A percentile compares a stretch with the other conserved stretches of the same genome.
Evolutionary conservation across 2,329 filamentous ascomycete species (phyloP).

Genomic region (Aureobasidium melanogenum): DNA sequence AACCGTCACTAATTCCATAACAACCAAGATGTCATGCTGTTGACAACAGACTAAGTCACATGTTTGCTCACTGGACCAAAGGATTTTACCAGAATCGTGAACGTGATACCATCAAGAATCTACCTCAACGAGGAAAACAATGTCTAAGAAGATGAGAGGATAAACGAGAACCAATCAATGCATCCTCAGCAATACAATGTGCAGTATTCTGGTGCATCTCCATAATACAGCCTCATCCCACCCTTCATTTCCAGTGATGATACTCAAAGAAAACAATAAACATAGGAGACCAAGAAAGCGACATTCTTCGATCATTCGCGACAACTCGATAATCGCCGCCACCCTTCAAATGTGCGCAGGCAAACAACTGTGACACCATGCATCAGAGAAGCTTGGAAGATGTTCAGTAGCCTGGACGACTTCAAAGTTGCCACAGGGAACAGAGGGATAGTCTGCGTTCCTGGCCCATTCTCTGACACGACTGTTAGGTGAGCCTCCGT

Average conservation of each 20-base stretch:
- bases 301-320: neutral
- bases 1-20: conserved; percentile 5
- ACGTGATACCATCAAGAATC: neutral
- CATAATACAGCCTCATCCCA: neutral
- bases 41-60: neutral
- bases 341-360: neutral
- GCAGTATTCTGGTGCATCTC: neutral
- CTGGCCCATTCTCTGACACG: conserved; percentile 10
- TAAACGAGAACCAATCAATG: neutral
- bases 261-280: neutral
- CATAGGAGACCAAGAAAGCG: neutral
- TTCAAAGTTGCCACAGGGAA: conserved; percentile 14
- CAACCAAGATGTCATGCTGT: neutral
- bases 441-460: neutral
- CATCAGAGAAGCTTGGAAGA: neutral
- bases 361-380: conserved; percentile 13
- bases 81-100: neutral
- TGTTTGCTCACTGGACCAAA: neutral
- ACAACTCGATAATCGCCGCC: neutral
- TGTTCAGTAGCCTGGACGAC: conserved; percentile 13
- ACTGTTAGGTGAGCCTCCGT: neutral
- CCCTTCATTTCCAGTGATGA: neutral
- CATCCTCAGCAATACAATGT: neutral
- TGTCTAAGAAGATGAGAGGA: neutral
- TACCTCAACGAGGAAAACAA: neutral